Base-by-base conservation (phyloP, 73 alveolate species). In the Urostyla sp. region DNA sequence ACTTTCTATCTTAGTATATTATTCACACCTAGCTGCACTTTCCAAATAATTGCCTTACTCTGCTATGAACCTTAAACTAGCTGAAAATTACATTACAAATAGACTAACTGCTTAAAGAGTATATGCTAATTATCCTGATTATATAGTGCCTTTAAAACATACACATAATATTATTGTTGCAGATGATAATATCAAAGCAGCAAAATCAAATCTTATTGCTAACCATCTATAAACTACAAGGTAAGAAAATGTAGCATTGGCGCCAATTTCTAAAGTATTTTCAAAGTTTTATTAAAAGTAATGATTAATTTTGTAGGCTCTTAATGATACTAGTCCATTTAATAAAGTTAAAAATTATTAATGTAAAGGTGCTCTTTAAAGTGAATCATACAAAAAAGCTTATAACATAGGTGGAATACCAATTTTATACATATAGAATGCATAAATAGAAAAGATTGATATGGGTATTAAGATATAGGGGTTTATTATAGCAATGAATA, bases 31-130 rank as follows among this genome's bases (percentile, higher is more conserved):
- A 23, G 69, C 75, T 4, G 67, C 66, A 31, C 69, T 26, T 30
- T 80, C 54, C 67, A 83, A 23, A 23, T 38, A 72, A 23, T 72
- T 51, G 31, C 53, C 69, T 15, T 35, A 21, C 30, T 83, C 83
- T 20, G 55, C 23, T 27, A 18, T n/a, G 55, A 59, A 28, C 13
- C 23, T 8, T 5, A 59, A 20, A 32, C 36, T n/a, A 59, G 76
- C 55, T 3, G 55, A 34, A 5, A 59, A 32, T 8, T 59, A 36
- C 76, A 59, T 32, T 7, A 59, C 55, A 23, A 59, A 59, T 2
- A 36, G 57, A 52, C 28, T 28, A 16, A 59, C 6, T 7, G 20
- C 76, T 32, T 55, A 32, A 3, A 55, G 27, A n/a, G n/a, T n/a
- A n/a, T n/a, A n/a, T n/a, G n/a, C n/a, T n/a, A n/a, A n/a, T 11